phyloP scores from a whole-genome alignment of 1,139 yeast species.

The Yamadazyma dushanensis region DNA sequence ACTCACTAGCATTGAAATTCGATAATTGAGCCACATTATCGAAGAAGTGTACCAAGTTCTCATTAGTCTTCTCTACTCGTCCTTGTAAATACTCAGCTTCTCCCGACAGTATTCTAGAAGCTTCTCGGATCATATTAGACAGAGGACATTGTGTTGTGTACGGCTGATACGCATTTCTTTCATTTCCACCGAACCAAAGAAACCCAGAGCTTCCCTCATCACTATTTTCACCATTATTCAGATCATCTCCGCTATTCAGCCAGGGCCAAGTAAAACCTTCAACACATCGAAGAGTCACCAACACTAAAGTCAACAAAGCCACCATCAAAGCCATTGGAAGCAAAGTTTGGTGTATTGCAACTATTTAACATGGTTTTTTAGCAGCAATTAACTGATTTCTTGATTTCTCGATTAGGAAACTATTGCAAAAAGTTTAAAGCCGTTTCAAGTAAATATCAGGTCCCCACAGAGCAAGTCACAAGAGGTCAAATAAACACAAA shows the following conservation, averaged over 20 bases:
- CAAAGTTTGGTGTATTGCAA: no score
- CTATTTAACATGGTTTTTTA: no score
- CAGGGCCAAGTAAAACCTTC: constrained; percentile 19
- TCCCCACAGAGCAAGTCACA: no score
- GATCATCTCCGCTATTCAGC: constrained; percentile 10
- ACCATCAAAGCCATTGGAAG: no score
- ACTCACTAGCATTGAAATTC: constrained; percentile 33
- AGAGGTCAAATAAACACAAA: no score
- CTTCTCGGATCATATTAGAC: constrained; percentile 26
- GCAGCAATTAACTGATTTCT: neutral
- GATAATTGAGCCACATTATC: constrained; percentile 30
- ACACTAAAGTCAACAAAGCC: no score
- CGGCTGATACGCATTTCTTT: constrained; percentile 29
- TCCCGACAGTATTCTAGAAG: constrained; percentile 22
- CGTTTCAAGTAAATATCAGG: no score
- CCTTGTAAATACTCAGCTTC: constrained; percentile 30
- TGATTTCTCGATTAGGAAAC: constrained; percentile 3
- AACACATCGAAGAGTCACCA: constrained; percentile 3
- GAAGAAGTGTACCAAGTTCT: constrained; percentile 31
- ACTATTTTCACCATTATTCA: constrained; percentile 11
- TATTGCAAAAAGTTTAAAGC: neutral
- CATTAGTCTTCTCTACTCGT: constrained; percentile 33
- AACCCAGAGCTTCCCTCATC: constrained; percentile 7
- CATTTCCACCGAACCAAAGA: neutral
- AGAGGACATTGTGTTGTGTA: constrained; percentile 27